phyloP scores from a whole-genome alignment of 176 grass and related monocot genomes.

The Hyparrhenia diplandra region DNA sequence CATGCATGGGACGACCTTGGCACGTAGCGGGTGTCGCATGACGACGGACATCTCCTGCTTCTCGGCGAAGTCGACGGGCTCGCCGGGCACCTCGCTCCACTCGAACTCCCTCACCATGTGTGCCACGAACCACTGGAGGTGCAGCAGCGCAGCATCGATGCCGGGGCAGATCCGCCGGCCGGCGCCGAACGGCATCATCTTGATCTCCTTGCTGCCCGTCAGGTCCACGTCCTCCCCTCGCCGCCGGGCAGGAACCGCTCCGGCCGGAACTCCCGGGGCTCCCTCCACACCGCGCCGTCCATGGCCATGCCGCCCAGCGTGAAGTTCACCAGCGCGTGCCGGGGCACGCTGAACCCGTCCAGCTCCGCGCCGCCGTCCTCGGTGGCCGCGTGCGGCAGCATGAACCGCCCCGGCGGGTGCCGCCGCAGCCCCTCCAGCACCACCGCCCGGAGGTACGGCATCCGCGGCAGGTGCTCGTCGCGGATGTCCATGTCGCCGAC shows the following conservation, averaged over 20 bases:
- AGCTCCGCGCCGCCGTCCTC: background rate
- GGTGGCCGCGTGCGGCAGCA: background rate
- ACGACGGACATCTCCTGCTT: slow-evolving; percentile 44
- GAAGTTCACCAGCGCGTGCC: background rate
- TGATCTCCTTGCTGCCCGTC: too few relatives aligned
- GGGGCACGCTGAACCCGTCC: background rate
- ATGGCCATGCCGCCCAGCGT: background rate
- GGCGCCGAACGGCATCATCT: too few relatives aligned
- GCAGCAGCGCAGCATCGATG: slow-evolving; percentile 8
- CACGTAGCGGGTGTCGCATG: slow-evolving; percentile 46
- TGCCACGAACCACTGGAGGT: background rate
- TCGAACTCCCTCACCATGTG: slow-evolving; percentile 49
- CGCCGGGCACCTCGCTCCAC: slow-evolving; percentile 30
- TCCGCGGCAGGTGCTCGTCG: slow-evolving; percentile 28
- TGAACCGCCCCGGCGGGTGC: slow-evolving; percentile 6
- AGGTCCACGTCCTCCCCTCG: too few relatives aligned
- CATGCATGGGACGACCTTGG: background rate
- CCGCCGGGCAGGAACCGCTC: slow-evolving; percentile 50
- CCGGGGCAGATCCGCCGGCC: too few relatives aligned
- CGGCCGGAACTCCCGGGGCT: slow-evolving; percentile 35
- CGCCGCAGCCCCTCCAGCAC: slow-evolving; percentile 9
- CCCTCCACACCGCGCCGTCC: background rate
- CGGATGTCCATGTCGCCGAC: background rate
- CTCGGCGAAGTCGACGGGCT: slow-evolving; percentile 49
- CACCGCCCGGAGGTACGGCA: slow-evolving; percentile 43